Evolutionary conservation across 2,329 filamentous ascomycete species (phyloP).

Genomic region (Tolypocladium ophioglossoides): DNA sequence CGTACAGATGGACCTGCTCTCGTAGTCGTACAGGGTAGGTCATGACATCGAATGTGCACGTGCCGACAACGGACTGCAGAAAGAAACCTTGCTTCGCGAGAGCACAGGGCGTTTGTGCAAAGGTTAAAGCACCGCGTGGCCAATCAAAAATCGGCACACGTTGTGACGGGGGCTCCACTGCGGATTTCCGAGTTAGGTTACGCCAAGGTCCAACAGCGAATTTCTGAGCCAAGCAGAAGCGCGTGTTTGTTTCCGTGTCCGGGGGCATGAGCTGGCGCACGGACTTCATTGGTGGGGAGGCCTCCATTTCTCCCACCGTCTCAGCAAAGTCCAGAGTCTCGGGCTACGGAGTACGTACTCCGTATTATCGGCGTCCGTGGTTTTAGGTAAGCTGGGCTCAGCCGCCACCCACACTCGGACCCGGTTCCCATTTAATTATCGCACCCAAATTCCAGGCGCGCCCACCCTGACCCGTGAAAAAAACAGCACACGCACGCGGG

Average conservation of each 20-base stretch:
- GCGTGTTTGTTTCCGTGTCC: not conserved
- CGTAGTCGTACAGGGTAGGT: not conserved
- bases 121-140: not conserved
- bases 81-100: not conserved
- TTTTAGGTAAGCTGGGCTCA: not conserved
- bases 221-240: not conserved
- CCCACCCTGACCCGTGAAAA: not conserved
- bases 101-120: not conserved
- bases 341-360: no score
- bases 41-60: no score
- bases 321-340: not conserved
- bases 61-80: not conserved
- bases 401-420: not conserved
- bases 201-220: not conserved
- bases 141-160: conserved; percentile 1
- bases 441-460: not conserved
- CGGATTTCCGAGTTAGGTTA: not conserved
- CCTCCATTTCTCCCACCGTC: not conserved
- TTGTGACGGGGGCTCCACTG: not conserved
- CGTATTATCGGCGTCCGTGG: no score
- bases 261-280: no score
- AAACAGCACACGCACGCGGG: conserved; percentile 10
- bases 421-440: not conserved
- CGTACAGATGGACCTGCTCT: no score
- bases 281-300: not conserved